phyloP scores from a whole-genome alignment of 2,329 filamentous ascomycete genomes.

The Fusarium tjaetaba region DNA sequence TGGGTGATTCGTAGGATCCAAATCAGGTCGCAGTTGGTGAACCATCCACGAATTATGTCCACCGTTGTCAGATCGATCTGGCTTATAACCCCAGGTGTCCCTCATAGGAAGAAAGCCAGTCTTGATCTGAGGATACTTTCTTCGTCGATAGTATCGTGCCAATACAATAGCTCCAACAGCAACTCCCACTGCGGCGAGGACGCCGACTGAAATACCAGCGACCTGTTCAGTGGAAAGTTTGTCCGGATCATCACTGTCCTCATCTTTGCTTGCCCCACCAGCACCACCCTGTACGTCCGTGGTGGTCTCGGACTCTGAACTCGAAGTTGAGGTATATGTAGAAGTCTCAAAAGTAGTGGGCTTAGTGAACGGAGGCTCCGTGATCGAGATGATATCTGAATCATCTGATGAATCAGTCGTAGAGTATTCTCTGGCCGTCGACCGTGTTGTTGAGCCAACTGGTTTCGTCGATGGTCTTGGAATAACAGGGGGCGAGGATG shows the following conservation, averaged over 20 bases:
- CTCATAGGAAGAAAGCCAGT: conserved; percentile 51
- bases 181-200: conserved; percentile 59
- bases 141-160: conserved; percentile 54
- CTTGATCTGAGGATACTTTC: conserved; percentile 51
- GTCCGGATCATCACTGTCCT: conserved; percentile 15
- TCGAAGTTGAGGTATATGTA: conserved; percentile 11
- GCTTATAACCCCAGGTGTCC: conserved; percentile 51
- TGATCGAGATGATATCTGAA: conserved; percentile 15
- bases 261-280: conserved; percentile 19
- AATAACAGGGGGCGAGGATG: conserved; percentile 35
- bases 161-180: conserved; percentile 60
- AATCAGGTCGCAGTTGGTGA: conserved; percentile 35
- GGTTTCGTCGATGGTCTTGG: conserved; percentile 19
- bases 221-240: conserved; percentile 57
- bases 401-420: not conserved
- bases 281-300: conserved; percentile 28
- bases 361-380: conserved; percentile 18
- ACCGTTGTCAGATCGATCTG: conserved; percentile 41
- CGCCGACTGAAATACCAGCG: conserved; percentile 67
- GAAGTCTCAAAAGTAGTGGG: conserved; percentile 13
- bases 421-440: conserved; percentile 2
- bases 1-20: conserved; percentile 32
- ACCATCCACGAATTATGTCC: conserved; percentile 43
- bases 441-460: not conserved
- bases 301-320: conserved; percentile 23